A percentile compares a stretch with the other conserved stretches of the same genome.
phyloP scores from a whole-genome alignment of 805 yeast genomes.

The Candida golubevii region DNA sequence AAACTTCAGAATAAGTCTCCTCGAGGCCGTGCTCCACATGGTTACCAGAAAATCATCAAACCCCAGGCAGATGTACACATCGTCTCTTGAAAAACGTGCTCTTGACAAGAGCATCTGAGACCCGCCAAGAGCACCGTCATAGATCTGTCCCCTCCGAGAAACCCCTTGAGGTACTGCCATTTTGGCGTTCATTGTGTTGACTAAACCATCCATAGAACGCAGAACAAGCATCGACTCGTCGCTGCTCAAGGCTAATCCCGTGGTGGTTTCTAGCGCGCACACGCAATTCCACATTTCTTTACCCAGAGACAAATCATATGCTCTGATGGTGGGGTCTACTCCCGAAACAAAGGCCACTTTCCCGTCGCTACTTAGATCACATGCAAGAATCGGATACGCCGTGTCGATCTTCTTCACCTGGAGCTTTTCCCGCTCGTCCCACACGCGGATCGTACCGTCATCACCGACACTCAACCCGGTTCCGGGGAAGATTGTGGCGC shows the following conservation, averaged over 20 bases:
- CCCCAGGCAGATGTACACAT: constrained; percentile 48
- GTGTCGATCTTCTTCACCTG: constrained; percentile 39
- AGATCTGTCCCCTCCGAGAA: constrained; percentile 42
- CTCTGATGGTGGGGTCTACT: constrained; percentile 58
- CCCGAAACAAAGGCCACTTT: constrained; percentile 55
- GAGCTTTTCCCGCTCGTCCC: constrained; percentile 62
- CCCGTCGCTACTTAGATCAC: constrained; percentile 35
- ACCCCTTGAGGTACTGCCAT: constrained; percentile 37
- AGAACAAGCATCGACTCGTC: constrained; percentile 48
- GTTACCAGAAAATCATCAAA: constrained; percentile 57
- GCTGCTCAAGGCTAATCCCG: constrained; percentile 48
- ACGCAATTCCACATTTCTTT: constrained; percentile 43
- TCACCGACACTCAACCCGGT: constrained; percentile 54
- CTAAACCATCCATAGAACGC: constrained; percentile 52
- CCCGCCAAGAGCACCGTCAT: constrained; percentile 56
- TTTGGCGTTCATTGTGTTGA: constrained; percentile 55
- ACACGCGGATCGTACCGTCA: constrained; percentile 54
- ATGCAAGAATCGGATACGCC: constrained; percentile 55
- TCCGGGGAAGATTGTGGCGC: constrained; percentile 32
- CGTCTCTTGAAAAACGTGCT: constrained; percentile 42
- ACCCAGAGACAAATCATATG: constrained; percentile 52
- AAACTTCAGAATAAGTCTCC: constrained; percentile 44
- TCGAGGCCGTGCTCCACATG: constrained; percentile 55
- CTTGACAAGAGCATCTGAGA: constrained; percentile 50
- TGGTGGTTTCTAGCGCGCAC: constrained; percentile 47